A percentile compares a stretch with the other conserved stretches of the same genome.
These are phyloP conservation scores for Boeremia exigua DNA, from an alignment of 2,329 filamentous ascomycete genomes.

Conservation along the genomic window DNA sequence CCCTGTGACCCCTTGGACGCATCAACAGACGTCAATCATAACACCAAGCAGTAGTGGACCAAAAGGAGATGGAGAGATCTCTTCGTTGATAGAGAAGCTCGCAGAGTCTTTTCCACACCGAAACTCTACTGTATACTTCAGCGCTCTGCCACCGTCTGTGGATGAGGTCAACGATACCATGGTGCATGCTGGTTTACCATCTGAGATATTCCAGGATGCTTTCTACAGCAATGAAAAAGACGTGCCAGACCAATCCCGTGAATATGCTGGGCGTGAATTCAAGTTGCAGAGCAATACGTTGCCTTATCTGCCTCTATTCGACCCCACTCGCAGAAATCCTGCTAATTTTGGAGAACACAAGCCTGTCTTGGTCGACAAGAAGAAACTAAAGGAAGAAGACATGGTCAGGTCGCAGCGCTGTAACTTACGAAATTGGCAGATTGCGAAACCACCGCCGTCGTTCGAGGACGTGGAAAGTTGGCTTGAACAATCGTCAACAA, in stretches of 20 bases:
- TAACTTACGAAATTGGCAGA: constrained; percentile 76
- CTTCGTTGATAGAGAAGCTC: constrained; percentile 25
- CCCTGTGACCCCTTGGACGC: constrained; percentile 41
- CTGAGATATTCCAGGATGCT: constrained; percentile 81
- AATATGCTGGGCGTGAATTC: constrained; percentile 90
- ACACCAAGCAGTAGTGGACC: constrained; percentile 23
- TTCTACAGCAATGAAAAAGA: constrained; percentile 86
- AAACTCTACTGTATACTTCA: constrained; percentile 43
- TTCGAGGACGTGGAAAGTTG: constrained; percentile 73
- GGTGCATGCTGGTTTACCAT: constrained; percentile 63
- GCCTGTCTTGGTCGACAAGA: constrained; percentile 57
- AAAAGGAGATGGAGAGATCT: constrained; percentile 22
- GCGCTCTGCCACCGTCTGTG: constrained; percentile 49
- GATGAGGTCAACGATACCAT: constrained; percentile 63
- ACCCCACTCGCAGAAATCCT: constrained; percentile 64
- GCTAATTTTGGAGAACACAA: constrained; percentile 63
- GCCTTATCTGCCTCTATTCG: constrained; percentile 81
- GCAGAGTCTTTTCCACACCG: constrained; percentile 25
- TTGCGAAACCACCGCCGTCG: constrained; percentile 72
- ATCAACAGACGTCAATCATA: constrained; percentile 35
- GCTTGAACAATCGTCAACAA: constrained; percentile 55
- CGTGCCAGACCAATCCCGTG: constrained; percentile 75
- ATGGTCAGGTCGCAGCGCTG: constrained; percentile 63
- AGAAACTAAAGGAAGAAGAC: constrained; percentile 59
- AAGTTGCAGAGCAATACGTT: constrained; percentile 75